These are phyloP conservation scores for Boletellus ananas DNA, from an alignment of 768 basidiomycete genomes.

Conservation along the genomic window DNA sequence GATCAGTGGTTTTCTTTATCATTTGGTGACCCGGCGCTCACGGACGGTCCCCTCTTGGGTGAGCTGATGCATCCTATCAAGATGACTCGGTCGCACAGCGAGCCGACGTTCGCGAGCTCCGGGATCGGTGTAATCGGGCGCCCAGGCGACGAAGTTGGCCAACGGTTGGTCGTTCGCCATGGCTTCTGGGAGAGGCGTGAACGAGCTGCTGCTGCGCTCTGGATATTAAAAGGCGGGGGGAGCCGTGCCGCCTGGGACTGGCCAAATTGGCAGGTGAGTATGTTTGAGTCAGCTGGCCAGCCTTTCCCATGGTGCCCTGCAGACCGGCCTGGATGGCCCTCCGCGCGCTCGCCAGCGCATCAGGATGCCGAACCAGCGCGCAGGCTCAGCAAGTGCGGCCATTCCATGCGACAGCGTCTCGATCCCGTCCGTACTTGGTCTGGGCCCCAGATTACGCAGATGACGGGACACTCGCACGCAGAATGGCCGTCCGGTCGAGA, in stretches of 20 bases:
- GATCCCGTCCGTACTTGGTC: conserved; percentile 36
- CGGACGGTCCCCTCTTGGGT: conserved; percentile 45
- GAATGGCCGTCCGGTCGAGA: conserved; percentile 49
- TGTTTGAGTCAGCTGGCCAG: neutral
- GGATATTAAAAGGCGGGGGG: too few relatives aligned
- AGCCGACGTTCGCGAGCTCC: conserved; percentile 52
- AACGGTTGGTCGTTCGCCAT: conserved; percentile 19
- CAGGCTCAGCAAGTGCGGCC: conserved; percentile 5
- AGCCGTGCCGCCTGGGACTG: too few relatives aligned
- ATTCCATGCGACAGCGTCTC: conserved; percentile 11
- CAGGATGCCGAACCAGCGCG: neutral
- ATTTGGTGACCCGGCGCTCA: conserved; percentile 30
- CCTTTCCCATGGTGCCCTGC: too few relatives aligned
- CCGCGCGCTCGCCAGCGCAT: neutral
- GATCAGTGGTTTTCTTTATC: conserved; percentile 6
- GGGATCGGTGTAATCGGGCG: conserved; percentile 59
- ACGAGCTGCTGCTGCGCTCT: neutral
- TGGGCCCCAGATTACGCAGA: conserved; percentile 67
- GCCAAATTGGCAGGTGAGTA: conserved; percentile 12
- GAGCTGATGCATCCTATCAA: conserved; percentile 38
- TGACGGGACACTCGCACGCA: conserved; percentile 50
- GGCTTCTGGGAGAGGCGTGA: neutral
- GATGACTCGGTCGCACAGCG: conserved; percentile 49
- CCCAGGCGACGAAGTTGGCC: conserved; percentile 52
- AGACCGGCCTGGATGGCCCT: too few relatives aligned